Evolutionary conservation across 164 flowering plant species (phyloP).

Genomic region (Dillenia turbinata): DNA sequence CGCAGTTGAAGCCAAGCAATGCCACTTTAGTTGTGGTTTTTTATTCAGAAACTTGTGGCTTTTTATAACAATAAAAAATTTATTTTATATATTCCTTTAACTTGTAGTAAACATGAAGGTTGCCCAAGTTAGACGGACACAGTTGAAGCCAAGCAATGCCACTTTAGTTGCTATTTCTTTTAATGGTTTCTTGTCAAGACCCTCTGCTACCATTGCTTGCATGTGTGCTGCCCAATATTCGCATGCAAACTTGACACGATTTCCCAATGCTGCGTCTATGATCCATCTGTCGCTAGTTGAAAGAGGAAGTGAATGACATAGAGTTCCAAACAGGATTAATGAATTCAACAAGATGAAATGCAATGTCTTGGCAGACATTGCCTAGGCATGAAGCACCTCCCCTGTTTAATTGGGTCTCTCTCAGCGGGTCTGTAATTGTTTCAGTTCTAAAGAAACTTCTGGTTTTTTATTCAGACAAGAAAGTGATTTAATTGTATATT

Average conservation of each 20-base stretch:
- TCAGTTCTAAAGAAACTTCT: neutral
- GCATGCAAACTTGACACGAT: constrained; percentile 42
- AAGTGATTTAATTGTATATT: neutral
- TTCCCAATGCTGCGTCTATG: constrained; percentile 26
- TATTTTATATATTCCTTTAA: no score
- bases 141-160: constrained; percentile 36
- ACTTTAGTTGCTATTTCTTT: constrained; percentile 19
- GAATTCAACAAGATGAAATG: neutral
- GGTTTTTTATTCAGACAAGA: neutral
- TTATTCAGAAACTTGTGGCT: no score
- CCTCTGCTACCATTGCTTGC: constrained; percentile 41
- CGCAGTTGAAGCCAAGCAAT: no score
- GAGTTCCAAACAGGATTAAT: constrained; percentile 6
- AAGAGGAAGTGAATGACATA: constrained; percentile 28
- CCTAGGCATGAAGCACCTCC: neutral
- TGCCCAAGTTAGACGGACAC: constrained; percentile 54
- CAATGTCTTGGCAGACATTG: neutral
- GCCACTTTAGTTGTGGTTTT: no score
- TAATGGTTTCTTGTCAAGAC: constrained; percentile 41
- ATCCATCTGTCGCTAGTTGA: constrained; percentile 44
- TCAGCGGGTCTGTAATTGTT: neutral
- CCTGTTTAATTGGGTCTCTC: no score
- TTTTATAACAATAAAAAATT: no score
- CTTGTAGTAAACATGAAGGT: constrained; percentile 43
- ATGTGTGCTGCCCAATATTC: constrained; percentile 51